Base-by-base conservation (phyloP, 495 filamentous ascomycete species). In the Penicillium bovifimosum region DNA sequence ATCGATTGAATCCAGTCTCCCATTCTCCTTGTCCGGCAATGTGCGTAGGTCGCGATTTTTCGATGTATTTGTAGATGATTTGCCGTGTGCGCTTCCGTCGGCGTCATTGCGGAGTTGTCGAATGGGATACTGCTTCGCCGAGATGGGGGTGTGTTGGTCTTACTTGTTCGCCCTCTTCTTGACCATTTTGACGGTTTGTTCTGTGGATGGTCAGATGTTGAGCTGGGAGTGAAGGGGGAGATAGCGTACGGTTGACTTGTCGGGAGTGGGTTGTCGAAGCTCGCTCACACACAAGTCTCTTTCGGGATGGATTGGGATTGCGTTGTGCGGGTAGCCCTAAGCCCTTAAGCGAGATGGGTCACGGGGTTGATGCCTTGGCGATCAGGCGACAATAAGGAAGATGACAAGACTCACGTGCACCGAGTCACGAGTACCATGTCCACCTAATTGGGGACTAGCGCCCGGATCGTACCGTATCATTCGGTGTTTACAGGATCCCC, bases 101-200 rank as follows among this genome's bases (percentile, higher is more conserved):
- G 64, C 60, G 60, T 65, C 58, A 66, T 64, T 65, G 62, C 54
- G 58, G 60, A 64, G 53, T 47, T 55, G 38, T 62, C 53, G 58
- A 55, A 64, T 62, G 58, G 64, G 61, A 58, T 53, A 58, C 58
- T 59, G 55, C 40, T 49, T 61, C 58, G 51, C 55, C 60, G 54
- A 58, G 52, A 49, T 43, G 44, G 55, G 55, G 54, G 53, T 52
- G 49, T 56, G 64, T 61, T 57, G 65, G 58, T 59, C 82, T 76
- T 87, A 90, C 86, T 97, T 97, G 81, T 88, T 91, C 76, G 93
- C 90, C 83, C 92, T 87, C 86, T 98, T 98, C 85, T 98, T 98
- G 79, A 98, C 93, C 93, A 98, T 98, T 75, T 77, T 96, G 81
- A 80, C 84, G 80, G 78, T 80, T 80, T 80, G 68, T 57, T 73